phyloP scores from a whole-genome alignment of 352 stramenopile species.

The Phytophthora pseudosyringae region DNA sequence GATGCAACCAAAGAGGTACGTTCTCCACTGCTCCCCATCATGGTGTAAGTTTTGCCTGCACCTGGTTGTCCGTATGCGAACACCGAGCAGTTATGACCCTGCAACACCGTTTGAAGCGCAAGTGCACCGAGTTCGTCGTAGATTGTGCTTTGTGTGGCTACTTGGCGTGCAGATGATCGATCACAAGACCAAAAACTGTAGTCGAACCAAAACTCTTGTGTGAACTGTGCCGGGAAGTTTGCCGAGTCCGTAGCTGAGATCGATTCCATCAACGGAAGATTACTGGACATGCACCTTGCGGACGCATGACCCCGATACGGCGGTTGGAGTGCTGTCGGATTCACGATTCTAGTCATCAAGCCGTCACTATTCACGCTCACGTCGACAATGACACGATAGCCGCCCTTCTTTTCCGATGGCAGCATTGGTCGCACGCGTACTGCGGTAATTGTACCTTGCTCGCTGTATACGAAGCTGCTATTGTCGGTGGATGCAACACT shows the following conservation, averaged over 20 bases:
- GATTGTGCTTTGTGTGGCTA: conserved; percentile 57
- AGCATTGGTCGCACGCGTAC: conserved; percentile 81
- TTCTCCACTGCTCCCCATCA: conserved; percentile 48
- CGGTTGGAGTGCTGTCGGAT: conserved; percentile 49
- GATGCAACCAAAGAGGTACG: conserved; percentile 12
- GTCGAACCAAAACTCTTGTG: conserved; percentile 77
- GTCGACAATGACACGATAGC: conserved; percentile 64
- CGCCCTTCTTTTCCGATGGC: conserved; percentile 59
- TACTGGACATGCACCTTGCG: conserved; percentile 3
- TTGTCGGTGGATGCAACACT: conserved; percentile 37
- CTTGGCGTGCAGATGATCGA: conserved; percentile 29
- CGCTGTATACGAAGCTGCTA: conserved; percentile 19
- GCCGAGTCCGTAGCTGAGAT: background rate
- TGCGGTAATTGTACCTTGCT: conserved; percentile 70
- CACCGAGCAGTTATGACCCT: conserved; percentile 79
- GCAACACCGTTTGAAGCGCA: conserved; percentile 58
- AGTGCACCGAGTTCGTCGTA: conserved; percentile 67
- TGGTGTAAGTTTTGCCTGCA: conserved; percentile 78
- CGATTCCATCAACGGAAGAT: conserved; percentile 12
- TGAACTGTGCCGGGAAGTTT: conserved; percentile 57
- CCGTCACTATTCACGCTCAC: conserved; percentile 47
- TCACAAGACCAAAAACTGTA: conserved; percentile 80
- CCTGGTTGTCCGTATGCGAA: conserved; percentile 80
- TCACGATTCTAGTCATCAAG: conserved; percentile 65
- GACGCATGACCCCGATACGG: background rate